Conservation (phyloP, 352 stramenopile genomes). For the Phytophthora multivora region DNA sequence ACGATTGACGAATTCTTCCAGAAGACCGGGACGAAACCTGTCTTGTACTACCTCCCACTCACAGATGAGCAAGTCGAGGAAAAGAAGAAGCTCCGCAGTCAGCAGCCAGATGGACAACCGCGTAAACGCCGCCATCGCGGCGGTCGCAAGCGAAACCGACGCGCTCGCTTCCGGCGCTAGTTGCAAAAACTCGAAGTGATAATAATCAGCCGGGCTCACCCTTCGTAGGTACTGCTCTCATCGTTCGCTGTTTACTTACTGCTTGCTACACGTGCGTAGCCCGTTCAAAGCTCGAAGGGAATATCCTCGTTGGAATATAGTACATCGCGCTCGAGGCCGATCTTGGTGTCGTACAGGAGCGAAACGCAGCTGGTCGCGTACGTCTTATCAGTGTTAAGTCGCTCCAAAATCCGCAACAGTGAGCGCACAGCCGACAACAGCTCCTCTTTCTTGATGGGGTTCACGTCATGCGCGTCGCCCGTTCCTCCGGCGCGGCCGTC, state of each 20-base stretch:
- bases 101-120: constrained; percentile 21
- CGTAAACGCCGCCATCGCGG: constrained; percentile 40
- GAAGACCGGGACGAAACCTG: constrained; percentile 78
- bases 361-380: constrained; percentile 71
- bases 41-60: constrained; percentile 83
- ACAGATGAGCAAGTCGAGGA: constrained; percentile 72
- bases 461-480: constrained; percentile 79
- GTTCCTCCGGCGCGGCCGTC: constrained; percentile 31
- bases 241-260: constrained; percentile 14
- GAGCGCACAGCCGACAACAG: constrained; percentile 76
- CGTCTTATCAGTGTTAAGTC: constrained; percentile 58
- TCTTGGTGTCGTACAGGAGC: constrained; percentile 85
- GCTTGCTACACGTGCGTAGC: constrained; percentile 25
- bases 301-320: constrained; percentile 83
- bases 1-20: constrained; percentile 80
- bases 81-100: constrained; percentile 32
- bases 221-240: constrained; percentile 14
- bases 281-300: constrained; percentile 73
- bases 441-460: constrained; percentile 83
- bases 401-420: constrained; percentile 76
- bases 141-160: constrained; percentile 41
- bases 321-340: constrained; percentile 81
- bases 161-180: constrained; percentile 32
- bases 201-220: constrained; percentile 12
- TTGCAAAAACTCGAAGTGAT: constrained; percentile 14